Conservation (phyloP, 2,329 filamentous ascomycete species). For the Sarocladium strictum region DNA sequence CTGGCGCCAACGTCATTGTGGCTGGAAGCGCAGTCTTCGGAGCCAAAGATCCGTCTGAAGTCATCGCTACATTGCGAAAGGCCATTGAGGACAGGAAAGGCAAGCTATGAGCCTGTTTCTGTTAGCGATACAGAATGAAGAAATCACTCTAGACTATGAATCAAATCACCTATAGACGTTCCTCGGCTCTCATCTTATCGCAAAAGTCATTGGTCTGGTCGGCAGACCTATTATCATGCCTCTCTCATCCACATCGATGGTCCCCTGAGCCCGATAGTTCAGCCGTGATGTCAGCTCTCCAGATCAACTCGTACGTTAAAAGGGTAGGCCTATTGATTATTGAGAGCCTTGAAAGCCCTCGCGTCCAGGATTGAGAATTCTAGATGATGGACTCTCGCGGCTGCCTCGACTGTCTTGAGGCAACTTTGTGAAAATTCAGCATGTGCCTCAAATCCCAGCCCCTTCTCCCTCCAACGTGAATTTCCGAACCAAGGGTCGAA, state of each 20-base stretch:
- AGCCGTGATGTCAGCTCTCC: not conserved
- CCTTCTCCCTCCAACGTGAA: not conserved
- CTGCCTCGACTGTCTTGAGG: not conserved
- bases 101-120: conserved; percentile 25
- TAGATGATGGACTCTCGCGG: no score
- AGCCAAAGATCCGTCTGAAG: conserved; percentile 78
- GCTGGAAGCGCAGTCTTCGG: conserved; percentile 95
- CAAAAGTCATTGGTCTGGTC: no score
- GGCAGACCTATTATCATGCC: no score
- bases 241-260: no score
- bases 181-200: no score
- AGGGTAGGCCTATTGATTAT: not conserved
- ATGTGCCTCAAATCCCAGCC: no score
- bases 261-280: not conserved
- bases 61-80: conserved; percentile 75
- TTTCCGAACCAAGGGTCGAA: no score
- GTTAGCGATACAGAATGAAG: no score
- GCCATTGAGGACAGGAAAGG: conserved; percentile 61
- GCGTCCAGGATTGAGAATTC: no score
- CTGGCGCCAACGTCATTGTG: conserved; percentile 96
- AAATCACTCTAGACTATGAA: no score
- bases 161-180: no score
- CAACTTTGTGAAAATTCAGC: not conserved
- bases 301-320: not conserved
- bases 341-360: not conserved